These are phyloP conservation scores for Odonthalia washingtoniensis DNA, from an alignment of 31 red algal genomes.

Conservation along the genomic window DNA sequence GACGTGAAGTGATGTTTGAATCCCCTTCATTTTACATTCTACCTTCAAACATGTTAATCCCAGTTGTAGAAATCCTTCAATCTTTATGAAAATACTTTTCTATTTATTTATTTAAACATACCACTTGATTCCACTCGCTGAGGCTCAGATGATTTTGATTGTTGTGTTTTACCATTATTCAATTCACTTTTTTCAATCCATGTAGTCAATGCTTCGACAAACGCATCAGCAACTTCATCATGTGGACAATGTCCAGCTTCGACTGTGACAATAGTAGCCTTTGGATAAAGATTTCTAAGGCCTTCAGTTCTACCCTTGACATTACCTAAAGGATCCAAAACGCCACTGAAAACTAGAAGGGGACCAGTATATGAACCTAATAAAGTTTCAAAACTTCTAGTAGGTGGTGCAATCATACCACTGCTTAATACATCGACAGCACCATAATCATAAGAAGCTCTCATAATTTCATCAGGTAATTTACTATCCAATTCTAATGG, in stretches of 20 bases:
- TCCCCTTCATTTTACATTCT: conserved; percentile 30
- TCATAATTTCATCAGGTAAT: conserved; percentile 62
- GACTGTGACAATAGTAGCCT: conserved; percentile 48
- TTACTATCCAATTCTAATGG: conserved; percentile 58
- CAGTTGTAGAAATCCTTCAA: conserved; percentile 20
- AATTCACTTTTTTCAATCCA: conserved; percentile 55
- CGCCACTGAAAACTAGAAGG: conserved; percentile 77
- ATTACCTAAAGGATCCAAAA: conserved; percentile 80
- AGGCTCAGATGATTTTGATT: background rate
- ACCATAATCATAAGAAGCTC: conserved; percentile 73
- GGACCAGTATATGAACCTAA: conserved; percentile 59
- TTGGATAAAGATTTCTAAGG: conserved; percentile 42
- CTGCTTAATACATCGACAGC: conserved; percentile 77
- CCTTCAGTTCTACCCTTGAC: conserved; percentile 49
- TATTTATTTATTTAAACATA: background rate
- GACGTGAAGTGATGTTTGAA: conserved; percentile 57
- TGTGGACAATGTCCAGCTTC: conserved; percentile 90
- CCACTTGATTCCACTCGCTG: background rate
- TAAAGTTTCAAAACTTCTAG: conserved; percentile 57
- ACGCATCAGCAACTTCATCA: conserved; percentile 75
- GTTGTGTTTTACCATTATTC: background rate
- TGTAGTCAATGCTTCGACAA: conserved; percentile 58
- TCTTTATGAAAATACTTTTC: background rate
- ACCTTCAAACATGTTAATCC: conserved; percentile 24
- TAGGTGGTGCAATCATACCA: conserved; percentile 66